Evolutionary conservation across 2,329 filamentous ascomycete species (phyloP).

Genomic region (Fusarium fracticaudum): DNA sequence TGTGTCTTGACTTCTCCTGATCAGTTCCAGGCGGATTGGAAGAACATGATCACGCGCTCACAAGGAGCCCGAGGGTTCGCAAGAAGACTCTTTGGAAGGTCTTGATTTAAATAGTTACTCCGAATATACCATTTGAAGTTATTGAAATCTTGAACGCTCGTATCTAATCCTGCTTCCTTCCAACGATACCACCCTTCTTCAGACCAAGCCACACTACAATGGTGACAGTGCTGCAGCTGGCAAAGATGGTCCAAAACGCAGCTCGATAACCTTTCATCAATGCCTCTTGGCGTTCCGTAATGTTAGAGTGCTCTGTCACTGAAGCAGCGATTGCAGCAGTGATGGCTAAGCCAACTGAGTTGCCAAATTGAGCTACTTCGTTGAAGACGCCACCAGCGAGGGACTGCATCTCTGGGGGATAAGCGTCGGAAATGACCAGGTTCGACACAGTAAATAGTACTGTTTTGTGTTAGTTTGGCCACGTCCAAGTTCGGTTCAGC

Average conservation of each 20-base stretch:
- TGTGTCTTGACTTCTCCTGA: not conserved
- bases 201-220: constrained; percentile 51
- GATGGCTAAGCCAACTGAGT: constrained; percentile 61
- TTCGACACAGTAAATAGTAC: constrained; percentile 66
- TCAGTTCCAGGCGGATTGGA: not conserved
- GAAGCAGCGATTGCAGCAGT: constrained; percentile 59
- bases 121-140: not conserved
- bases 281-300: constrained; percentile 40
- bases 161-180: constrained; percentile 53
- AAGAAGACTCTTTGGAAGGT: not conserved
- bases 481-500: no score
- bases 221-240: constrained; percentile 49
- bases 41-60: not conserved
- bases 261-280: constrained; percentile 63
- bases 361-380: constrained; percentile 66
- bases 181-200: constrained; percentile 58
- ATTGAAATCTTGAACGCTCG: fast-evolving
- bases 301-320: constrained; percentile 52
- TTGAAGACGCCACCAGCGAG: constrained; percentile 70
- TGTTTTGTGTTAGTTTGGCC: not conserved
- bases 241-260: constrained; percentile 64
- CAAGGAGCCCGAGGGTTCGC: not conserved
- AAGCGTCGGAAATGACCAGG: constrained; percentile 64
- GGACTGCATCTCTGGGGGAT: constrained; percentile 63
- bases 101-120: fast-evolving